Base-by-base conservation (phyloP, 257 asterid genomes). In the Lycium barbarum region DNA sequence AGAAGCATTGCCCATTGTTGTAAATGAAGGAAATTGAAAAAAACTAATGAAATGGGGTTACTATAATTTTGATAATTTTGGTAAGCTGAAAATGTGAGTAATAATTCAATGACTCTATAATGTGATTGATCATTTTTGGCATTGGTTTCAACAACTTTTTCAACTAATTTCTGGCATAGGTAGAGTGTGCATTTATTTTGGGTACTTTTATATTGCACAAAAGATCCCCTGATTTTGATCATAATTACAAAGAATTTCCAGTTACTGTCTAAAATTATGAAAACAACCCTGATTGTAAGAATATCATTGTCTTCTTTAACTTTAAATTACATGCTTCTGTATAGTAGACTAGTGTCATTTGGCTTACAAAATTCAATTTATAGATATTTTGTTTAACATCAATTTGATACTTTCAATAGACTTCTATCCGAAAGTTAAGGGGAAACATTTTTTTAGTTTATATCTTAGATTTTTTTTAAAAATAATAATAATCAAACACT, bases 1-100 rank as follows among this genome's bases (percentile, higher is more conserved):
- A 49, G 98, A 90, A 26, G 98, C 91, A 87, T 79, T 91, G 22
- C 98, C 98, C 99, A 93, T 96, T 76, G 65, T 51, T 51, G 1
- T 26, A 5, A 76, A 22, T 26, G 40, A n/a, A 76, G 14, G 10
- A 51, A 76, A 76, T 2, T 74, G 43, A 47, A 73, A 59, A 59
- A 73, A 73, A 47, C 36, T 72, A 73, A 45, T 20, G 40, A 11
- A 43, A 45, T 5, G 8, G 20, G 5, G 0, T 2, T 45, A 26
- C 33, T 72, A 9, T 20, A n/a, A 71, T 43, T 71, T 71, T 71
- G 57, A 57, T 4, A 43, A 71, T 18, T 71, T 45, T 26, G 57
- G n/a, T 73, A 9, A 73, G 38, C 59, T 20, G 58, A 51, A 11
- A 73, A 47, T 47, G 63, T 12, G 45, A 40, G 45, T 40, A 45